Evolutionary conservation across 108 stramenopile genomes (phyloP).

Genomic region (Nitzschia inconspicua): DNA sequence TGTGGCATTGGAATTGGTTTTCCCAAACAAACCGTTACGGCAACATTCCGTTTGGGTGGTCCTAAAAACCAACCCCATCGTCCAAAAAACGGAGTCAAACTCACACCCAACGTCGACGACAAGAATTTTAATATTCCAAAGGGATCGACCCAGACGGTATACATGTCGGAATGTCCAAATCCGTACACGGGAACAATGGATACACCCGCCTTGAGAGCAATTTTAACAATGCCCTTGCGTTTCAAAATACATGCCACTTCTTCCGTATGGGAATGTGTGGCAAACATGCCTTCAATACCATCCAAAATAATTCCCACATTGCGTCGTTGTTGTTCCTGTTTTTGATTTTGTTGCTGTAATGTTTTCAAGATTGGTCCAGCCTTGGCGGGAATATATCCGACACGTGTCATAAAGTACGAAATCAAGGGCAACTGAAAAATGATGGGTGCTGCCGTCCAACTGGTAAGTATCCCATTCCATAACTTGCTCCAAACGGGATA

Average conservation of each 20-base stretch:
- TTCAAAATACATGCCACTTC: conserved; percentile 49
- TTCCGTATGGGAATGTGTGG: too few species aligned
- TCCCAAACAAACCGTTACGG: conserved; percentile 50
- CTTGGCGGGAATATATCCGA: conserved; percentile 77
- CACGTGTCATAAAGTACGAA: conserved; percentile 35
- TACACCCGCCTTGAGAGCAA: conserved; percentile 54
- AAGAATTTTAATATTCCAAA: conserved; percentile 54
- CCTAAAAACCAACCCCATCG: conserved; percentile 64
- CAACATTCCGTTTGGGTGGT: conserved; percentile 39
- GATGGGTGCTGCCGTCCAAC: conserved; percentile 65
- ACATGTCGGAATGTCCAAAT: conserved; percentile 58
- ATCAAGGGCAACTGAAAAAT: conserved; percentile 52
- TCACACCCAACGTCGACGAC: conserved; percentile 27
- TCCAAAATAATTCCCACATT: conserved; percentile 71
- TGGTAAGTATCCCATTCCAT: conserved; percentile 52
- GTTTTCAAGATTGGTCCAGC: conserved; percentile 48
- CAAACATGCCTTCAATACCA: conserved; percentile 77
- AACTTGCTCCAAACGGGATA: conserved; percentile 70
- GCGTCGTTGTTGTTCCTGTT: too few species aligned
- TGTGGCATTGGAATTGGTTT: conserved; percentile 57
- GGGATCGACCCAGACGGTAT: conserved; percentile 59
- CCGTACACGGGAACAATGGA: conserved; percentile 65
- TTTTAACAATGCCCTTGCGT: conserved; percentile 71
- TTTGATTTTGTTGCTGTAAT: conserved; percentile 52
- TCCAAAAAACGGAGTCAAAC: conserved; percentile 60